These are phyloP conservation scores for Zea mays DNA, from an alignment of 176 grass and related monocot species.

Conservation along the genomic window DNA sequence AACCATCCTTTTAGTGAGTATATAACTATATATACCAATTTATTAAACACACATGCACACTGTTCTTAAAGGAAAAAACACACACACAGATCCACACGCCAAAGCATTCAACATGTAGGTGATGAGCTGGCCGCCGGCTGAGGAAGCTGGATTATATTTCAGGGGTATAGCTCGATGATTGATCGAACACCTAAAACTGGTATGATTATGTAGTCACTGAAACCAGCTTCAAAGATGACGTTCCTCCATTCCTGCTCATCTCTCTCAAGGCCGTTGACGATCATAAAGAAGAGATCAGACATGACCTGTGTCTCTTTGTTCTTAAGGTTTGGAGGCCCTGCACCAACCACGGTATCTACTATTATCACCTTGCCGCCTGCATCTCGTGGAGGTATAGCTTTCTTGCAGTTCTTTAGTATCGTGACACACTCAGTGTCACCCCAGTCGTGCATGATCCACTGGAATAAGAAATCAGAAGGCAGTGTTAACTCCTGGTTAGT, in stretches of 20 bases:
- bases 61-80: neutral
- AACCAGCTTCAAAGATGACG: neutral
- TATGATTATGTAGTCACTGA: neutral
- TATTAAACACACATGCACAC: neutral
- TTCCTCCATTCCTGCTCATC: constrained; percentile 14
- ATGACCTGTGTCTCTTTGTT: neutral
- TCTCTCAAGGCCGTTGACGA: neutral
- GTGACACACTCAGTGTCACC: neutral
- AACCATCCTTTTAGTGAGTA: neutral
- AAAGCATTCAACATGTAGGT: neutral
- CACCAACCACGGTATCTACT: constrained; percentile 4
- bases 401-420: constrained; percentile 7
- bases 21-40: neutral
- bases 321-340: neutral
- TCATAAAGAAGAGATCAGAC: neutral
- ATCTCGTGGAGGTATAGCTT: constrained; percentile 9
- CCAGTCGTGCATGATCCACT: constrained; percentile 25
- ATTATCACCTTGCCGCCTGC: constrained; percentile 6
- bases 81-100: neutral
- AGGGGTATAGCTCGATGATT: constrained; percentile 7
- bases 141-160: neutral
- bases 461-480: neutral
- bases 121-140: neutral
- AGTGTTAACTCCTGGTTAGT: neutral
- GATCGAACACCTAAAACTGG: constrained; percentile 10